Conservation (phyloP, 345 rosid genomes). For the Salix caprea region DNA sequence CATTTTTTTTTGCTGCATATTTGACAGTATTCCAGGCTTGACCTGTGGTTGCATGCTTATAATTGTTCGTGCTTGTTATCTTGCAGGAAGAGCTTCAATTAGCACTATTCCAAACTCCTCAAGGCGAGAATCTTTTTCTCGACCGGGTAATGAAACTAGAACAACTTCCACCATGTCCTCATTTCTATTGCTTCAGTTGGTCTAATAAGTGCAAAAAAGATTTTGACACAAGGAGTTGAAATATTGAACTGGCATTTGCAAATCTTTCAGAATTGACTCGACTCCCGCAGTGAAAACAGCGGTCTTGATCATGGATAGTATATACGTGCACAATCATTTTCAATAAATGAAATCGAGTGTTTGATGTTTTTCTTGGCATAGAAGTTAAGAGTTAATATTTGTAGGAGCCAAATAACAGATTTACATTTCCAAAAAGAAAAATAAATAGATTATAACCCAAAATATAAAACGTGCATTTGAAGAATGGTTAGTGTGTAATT, state of each 20-base stretch:
- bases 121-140: slow-evolving; percentile 71
- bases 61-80: slow-evolving; percentile 1
- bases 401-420: too few species aligned
- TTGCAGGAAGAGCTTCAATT: slow-evolving; percentile 80
- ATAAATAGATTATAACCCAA: background rate
- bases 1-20: background rate
- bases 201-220: too few species aligned
- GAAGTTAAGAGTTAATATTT: too few species aligned
- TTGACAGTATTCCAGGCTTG: background rate
- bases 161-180: background rate
- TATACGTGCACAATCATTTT: too few species aligned
- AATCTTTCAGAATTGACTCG: too few species aligned
- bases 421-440: too few species aligned
- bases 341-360: background rate
- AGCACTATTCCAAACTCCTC: slow-evolving; percentile 58
- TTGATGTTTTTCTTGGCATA: too few species aligned
- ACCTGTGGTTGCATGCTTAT: background rate
- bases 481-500: background rate
- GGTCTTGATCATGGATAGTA: too few species aligned
- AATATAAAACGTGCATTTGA: background rate
- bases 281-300: too few species aligned
- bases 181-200: background rate
- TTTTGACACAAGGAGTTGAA: too few species aligned
- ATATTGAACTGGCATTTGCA: too few species aligned
- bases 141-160: slow-evolving; percentile 58